phyloP scores from a whole-genome alignment of 208 protist genomes.

The Trypanosoma scelopori region DNA sequence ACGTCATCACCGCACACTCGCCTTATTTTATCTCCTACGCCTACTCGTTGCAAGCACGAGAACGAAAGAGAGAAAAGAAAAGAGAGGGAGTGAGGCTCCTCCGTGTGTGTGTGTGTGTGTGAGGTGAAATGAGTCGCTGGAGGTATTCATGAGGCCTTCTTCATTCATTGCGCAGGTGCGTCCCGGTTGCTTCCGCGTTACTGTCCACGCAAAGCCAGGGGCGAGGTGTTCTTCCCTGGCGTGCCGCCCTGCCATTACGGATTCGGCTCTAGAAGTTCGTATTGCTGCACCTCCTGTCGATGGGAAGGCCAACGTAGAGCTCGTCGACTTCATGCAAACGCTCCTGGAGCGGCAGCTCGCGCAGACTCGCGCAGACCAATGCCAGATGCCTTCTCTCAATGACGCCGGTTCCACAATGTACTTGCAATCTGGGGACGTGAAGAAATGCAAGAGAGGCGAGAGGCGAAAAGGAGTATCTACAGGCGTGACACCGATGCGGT shows the following conservation, averaged over 20 bases:
- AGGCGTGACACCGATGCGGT: too few species aligned
- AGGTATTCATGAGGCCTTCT: slow-evolving; percentile 21
- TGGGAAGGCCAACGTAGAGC: slow-evolving; percentile 78
- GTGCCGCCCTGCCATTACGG: slow-evolving; percentile 20
- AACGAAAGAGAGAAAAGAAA: too few species aligned
- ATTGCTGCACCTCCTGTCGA: slow-evolving; percentile 75
- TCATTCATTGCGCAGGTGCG: slow-evolving; percentile 49
- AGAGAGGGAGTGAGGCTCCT: too few species aligned
- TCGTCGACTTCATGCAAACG: slow-evolving; percentile 62
- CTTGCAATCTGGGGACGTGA: neutral
- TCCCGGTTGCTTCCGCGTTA: slow-evolving; percentile 47
- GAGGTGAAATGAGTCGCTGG: slow-evolving; percentile 2
- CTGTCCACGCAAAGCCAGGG: slow-evolving; percentile 76
- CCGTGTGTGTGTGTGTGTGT: too few species aligned
- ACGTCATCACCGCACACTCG: neutral
- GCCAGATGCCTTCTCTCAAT: neutral
- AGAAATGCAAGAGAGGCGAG: slow-evolving; percentile 16
- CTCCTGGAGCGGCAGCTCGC: slow-evolving; percentile 38
- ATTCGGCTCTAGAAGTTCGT: slow-evolving; percentile 50
- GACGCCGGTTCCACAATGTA: neutral
- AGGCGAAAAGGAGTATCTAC: slow-evolving; percentile 16
- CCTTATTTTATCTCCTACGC: neutral
- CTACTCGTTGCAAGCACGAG: neutral
- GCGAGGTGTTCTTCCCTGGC: slow-evolving; percentile 49
- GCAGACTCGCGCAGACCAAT: slow-evolving; percentile 12